Evolutionary conservation across 208 protist genomes (phyloP), one percentile per base, ranked within the genome.

Genomic region (Acanthamoeba castellanii): DNA sequence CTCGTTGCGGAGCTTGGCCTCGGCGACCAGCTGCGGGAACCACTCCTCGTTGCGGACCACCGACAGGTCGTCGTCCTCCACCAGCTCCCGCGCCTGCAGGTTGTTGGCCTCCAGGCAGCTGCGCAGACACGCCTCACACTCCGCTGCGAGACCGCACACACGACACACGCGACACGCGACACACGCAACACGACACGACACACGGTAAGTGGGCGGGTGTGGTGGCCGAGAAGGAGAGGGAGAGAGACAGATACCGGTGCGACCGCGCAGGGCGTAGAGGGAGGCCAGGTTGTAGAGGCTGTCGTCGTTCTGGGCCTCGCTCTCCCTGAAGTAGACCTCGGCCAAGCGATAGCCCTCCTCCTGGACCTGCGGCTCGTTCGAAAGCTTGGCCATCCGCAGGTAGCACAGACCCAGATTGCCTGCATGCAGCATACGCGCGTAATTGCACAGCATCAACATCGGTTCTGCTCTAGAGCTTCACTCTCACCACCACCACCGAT

Each of bases 201-300:
- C 11, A 59, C 11, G 20, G 16, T 25, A 59, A 59, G 20, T 20
- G 22, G 22, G 25, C 22, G 22, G 22, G 30, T 27, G 66, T 27
- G 30, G 22, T 27, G 66, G 30, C 22, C 22, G 66, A 37, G 66
- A n/a, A 20, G 30, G 9, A 14, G 22, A 14, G 66, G n/a, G 18
- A 27, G 5, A 7, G n/a, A 47, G 70, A n/a, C 5, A n/a, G 7
- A n/a, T 2, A 78, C 70, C 70, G 11, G 32, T 78, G 13, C 70
- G 70, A 47, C 70, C 70, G 37, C 70, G 70, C 70, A 78, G 37
- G 30, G 70, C 70, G 37, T 78, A 78, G 37, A 78, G 70, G 9
- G 70, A 78, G 14, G 70, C 70, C n/a, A 78, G 70, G 70, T 78
- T 78, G 70, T 78, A 78, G 70, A 78, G 70, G 70, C 70, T 78